These are phyloP conservation scores for Leccinum fallax DNA, from an alignment of 1,284 basidiomycete genomes.

Conservation along the genomic window DNA sequence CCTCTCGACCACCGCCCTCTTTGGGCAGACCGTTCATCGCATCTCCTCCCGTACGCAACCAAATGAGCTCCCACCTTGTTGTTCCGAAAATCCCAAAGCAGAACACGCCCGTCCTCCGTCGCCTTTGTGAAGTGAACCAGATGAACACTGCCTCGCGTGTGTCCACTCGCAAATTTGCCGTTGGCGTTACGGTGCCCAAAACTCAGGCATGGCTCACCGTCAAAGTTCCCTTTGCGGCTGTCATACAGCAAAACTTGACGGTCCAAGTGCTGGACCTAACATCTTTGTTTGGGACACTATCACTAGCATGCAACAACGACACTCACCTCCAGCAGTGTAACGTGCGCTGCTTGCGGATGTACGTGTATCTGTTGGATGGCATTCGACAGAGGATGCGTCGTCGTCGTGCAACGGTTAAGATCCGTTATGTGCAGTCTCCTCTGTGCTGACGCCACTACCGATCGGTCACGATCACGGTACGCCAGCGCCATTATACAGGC, in stretches of 20 bases:
- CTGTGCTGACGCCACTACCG: constrained; percentile 39
- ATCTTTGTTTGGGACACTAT: constrained; percentile 14
- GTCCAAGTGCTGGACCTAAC: constrained; percentile 51
- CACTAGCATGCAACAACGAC: constrained; percentile 17
- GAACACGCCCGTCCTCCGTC: constrained; percentile 46
- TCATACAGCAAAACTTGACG: constrained; percentile 52
- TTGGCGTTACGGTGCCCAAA: constrained; percentile 45
- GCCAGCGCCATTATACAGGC: constrained; percentile 40
- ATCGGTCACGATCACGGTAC: constrained; percentile 35
- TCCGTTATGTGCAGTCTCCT: constrained; percentile 38
- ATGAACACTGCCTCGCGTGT: constrained; percentile 37
- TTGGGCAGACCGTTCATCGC: constrained; percentile 27
- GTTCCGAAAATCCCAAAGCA: constrained; percentile 55
- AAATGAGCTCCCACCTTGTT: constrained; percentile 38
- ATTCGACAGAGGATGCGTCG: constrained; percentile 40
- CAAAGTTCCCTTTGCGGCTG: constrained; percentile 40
- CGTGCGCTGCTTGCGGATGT: constrained; percentile 42
- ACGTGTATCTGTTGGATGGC: constrained; percentile 49
- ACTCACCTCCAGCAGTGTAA: constrained; percentile 52
- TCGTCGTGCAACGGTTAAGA: constrained; percentile 33
- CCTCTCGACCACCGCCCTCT: constrained; percentile 39
- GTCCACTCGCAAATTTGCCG: constrained; percentile 23
- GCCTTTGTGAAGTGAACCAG: constrained; percentile 48
- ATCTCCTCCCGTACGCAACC: constrained; percentile 12
- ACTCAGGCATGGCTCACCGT: constrained; percentile 42